Base-by-base conservation (phyloP, 225 moss, liverwort and hornwort genomes). In the Polytrichum commune region DNA sequence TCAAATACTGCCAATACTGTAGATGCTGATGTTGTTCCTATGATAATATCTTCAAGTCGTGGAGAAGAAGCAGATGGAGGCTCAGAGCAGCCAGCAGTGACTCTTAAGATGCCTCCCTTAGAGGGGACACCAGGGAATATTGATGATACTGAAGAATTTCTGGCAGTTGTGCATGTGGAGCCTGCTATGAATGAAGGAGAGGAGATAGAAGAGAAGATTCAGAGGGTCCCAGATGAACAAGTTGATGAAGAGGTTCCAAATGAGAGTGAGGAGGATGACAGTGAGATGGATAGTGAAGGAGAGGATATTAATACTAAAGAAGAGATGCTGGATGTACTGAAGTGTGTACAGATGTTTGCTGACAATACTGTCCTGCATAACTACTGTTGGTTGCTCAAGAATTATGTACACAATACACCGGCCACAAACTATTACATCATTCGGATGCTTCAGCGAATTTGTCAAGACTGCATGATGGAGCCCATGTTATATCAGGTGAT, bases 401-500 rank as follows among this genome's bases (percentile, higher is more conserved):
- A 91, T 61, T 93, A 91, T 68, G 75, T 82, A 4, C 83, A 83
- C 26, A 98, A 95, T 63, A 72, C 77, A 26, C 78, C 91, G 5
- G 81, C 89, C 30, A 82, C 81, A 62, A 98, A 95, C 66, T 86
- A 98, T 68, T 91, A 98, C 74, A 86, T 98, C 53, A 88, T 95
- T 24, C 88, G 93, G 65, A 91, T 98, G 91, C 74, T 95, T 72
- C 95, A 98, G 81, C 90, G 98, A 9, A 85, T 98, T 71, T 91
- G 90, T 71, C 77, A 98, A 54, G 98, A 98, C 63, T 84, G 85
- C 66, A 74, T 82, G 71, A 75, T 95, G 76, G 98, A 98, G 72
- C 98, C 98, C 23, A 90, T 95, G 90, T 54, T 98, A 13, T 98
- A 95, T 77, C 98, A 98, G 95, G 98, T 95, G 72, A 62, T 66